Evolutionary conservation across 1,139 yeast species (phyloP).

Genomic region (Zygosaccharomyces pseudobailii): DNA sequence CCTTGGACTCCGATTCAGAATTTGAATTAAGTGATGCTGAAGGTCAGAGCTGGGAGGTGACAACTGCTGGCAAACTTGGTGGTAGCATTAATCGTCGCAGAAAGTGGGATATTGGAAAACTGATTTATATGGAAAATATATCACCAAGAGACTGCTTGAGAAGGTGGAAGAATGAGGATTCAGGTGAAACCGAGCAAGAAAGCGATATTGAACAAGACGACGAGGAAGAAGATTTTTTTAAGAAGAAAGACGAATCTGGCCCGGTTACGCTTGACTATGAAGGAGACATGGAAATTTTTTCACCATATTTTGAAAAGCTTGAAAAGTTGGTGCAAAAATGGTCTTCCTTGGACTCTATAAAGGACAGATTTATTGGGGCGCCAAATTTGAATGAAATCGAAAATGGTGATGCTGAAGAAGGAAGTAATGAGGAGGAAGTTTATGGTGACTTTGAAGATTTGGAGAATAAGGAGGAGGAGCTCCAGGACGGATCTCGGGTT

Average conservation of each 20-base stretch:
- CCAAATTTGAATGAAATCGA: constrained; percentile 47
- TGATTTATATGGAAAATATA: constrained; percentile 72
- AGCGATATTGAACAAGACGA: constrained; percentile 49
- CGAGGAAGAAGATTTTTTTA: constrained; percentile 66
- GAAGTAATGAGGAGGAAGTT: constrained; percentile 48
- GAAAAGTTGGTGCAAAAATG: constrained; percentile 55
- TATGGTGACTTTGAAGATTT: constrained; percentile 81
- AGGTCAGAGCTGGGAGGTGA: constrained; percentile 44
- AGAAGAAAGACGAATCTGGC: constrained; percentile 41
- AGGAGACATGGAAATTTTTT: constrained; percentile 33
- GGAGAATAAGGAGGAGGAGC: constrained; percentile 42
- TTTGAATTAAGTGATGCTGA: constrained; percentile 42
- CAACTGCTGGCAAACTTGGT: constrained; percentile 45
- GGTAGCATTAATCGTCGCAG: constrained; percentile 38
- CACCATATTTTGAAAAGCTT: constrained; percentile 41
- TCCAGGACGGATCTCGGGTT: constrained; percentile 26
- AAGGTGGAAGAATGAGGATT: constrained; percentile 65
- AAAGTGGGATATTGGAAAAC: constrained; percentile 75
- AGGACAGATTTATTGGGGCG: constrained; percentile 59
- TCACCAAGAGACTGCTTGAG: constrained; percentile 69
- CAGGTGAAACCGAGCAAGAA: constrained; percentile 39
- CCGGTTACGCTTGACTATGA: constrained; percentile 13
- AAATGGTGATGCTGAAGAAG: constrained; percentile 38
- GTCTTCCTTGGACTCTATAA: constrained; percentile 43
- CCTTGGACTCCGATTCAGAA: constrained; percentile 41